phyloP scores from a whole-genome alignment of 768 basidiomycete genomes.

The Scleroderma citrinum region DNA sequence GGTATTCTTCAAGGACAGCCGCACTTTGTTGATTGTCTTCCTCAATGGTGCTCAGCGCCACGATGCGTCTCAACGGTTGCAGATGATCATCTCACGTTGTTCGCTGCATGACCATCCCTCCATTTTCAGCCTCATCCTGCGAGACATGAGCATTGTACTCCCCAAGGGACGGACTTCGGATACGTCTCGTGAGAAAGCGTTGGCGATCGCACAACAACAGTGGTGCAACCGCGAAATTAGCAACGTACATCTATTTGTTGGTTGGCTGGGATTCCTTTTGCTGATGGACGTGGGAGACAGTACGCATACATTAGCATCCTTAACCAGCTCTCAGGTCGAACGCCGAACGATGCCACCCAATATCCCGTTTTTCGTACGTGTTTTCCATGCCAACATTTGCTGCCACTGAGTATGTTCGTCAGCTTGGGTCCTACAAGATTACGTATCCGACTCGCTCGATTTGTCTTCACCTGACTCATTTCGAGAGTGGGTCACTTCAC shows the following conservation, averaged over 20 bases:
- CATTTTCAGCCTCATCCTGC: constrained; percentile 44
- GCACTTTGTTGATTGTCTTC: constrained; percentile 82
- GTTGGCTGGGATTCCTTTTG: neutral
- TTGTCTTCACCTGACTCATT: constrained; percentile 55
- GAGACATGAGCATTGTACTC: constrained; percentile 26
- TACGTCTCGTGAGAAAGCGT: constrained; percentile 32
- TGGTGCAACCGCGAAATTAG: constrained; percentile 93
- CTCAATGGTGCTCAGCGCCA: constrained; percentile 59
- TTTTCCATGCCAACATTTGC: neutral
- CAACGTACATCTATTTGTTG: constrained; percentile 50
- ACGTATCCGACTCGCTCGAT: constrained; percentile 65
- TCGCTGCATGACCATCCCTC: constrained; percentile 33
- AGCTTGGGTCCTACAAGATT: constrained; percentile 91
- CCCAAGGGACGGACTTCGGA: constrained; percentile 11
- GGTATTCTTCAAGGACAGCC: constrained; percentile 89
- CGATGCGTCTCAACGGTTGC: constrained; percentile 50
- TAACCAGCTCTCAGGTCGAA: constrained; percentile 89
- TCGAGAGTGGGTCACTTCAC: constrained; percentile 54
- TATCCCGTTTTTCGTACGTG: constrained; percentile 84
- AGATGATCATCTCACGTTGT: constrained; percentile 38
- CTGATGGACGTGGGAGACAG: constrained; percentile 31
- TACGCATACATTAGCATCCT: constrained; percentile 86
- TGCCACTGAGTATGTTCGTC: neutral
- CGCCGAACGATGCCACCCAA: constrained; percentile 91
- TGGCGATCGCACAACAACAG: constrained; percentile 65